phyloP scores from a whole-genome alignment of 179 eudicot genomes.

The Patellifolia procumbens region DNA sequence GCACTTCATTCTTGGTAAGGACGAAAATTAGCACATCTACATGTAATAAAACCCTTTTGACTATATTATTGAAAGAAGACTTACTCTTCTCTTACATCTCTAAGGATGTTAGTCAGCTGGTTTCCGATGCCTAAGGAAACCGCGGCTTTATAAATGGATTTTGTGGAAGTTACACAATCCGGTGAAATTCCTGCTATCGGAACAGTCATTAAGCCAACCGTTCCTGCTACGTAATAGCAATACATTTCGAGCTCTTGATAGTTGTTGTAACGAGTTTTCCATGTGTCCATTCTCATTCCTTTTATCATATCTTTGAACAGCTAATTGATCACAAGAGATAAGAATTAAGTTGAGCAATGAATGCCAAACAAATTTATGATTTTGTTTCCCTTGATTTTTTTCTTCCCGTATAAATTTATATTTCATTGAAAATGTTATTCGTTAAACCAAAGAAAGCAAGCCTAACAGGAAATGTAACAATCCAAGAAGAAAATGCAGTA shows the following conservation, averaged over 20 bases:
- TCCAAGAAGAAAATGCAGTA: neutral
- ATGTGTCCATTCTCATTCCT: constrained; percentile 58
- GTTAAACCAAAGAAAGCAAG: too few species aligned
- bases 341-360: neutral
- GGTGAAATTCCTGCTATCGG: constrained; percentile 58
- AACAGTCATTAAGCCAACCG: constrained; percentile 58
- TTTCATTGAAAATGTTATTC: too few species aligned
- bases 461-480: neutral
- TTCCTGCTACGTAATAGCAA: constrained; percentile 64
- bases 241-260: constrained; percentile 53
- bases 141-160: constrained; percentile 47
- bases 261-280: constrained; percentile 42
- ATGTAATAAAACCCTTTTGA: neutral
- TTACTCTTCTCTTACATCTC: constrained; percentile 76
- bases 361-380: neutral
- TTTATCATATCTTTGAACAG: constrained; percentile 62
- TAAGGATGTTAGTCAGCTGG: constrained; percentile 69
- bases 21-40: neutral
- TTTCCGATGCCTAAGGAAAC: constrained; percentile 52
- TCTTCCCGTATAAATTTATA: too few species aligned
- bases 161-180: constrained; percentile 32
- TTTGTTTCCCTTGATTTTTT: too few species aligned
- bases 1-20: neutral
- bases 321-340: constrained; percentile 20
- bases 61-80: neutral